Conservation (phyloP, 768 basidiomycete genomes). For the Leucocoprinus leucothites region DNA sequence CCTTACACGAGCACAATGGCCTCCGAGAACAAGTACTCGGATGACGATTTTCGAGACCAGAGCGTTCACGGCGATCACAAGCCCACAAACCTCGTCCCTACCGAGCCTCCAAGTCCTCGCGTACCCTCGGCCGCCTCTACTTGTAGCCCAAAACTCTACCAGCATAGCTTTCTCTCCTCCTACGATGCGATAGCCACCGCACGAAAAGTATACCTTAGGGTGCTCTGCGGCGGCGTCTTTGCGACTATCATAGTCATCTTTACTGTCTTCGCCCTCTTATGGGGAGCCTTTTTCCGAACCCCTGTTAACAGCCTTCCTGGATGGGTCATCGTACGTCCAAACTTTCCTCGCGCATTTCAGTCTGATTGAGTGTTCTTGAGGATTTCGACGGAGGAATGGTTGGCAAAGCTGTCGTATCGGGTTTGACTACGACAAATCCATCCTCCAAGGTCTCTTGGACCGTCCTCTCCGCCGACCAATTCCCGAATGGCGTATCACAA, state of each 20-base stretch:
- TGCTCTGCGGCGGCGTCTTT: constrained; percentile 31
- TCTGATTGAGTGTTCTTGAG: constrained; percentile 25
- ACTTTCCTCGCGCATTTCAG: neutral
- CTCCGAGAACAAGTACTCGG: too few species aligned
- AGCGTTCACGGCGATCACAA: too few species aligned
- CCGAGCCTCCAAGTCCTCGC: too few species aligned
- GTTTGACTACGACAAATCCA: constrained; percentile 25
- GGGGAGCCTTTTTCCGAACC: constrained; percentile 49
- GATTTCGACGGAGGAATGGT: constrained; percentile 59
- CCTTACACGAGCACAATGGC: too few species aligned
- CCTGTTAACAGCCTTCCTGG: constrained; percentile 41
- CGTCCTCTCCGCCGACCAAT: constrained; percentile 34
- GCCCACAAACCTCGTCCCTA: too few species aligned
- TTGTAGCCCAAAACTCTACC: neutral
- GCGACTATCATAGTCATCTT: constrained; percentile 44
- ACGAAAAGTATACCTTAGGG: constrained; percentile 43
- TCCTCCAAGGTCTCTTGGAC: constrained; percentile 43
- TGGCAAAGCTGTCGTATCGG: constrained; percentile 38
- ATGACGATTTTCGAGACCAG: too few species aligned
- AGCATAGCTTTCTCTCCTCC: neutral
- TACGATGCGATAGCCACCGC: constrained; percentile 11
- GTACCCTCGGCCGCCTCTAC: too few species aligned
- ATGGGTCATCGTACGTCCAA: constrained; percentile 50
- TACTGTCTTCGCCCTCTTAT: constrained; percentile 53
- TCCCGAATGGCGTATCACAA: constrained; percentile 41